phyloP scores from a whole-genome alignment of 768 basidiomycete genomes.

The Lentinula sp. region DNA sequence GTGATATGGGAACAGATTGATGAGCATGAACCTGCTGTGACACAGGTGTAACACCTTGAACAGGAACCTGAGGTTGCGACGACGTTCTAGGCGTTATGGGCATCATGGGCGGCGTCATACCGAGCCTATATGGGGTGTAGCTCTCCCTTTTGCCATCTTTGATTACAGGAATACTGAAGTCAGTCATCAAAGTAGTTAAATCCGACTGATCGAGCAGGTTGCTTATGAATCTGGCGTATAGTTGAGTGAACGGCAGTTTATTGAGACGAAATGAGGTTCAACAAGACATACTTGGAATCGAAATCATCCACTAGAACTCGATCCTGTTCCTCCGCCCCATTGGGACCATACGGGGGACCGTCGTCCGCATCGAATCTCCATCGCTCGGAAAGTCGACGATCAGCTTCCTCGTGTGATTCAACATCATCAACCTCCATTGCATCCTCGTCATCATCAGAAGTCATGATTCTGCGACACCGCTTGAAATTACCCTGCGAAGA shows the following conservation, averaged over 20 bases:
- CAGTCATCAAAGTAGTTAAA: constrained; percentile 13
- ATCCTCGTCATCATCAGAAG: constrained; percentile 21
- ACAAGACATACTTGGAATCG: constrained; percentile 38
- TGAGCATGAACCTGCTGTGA: not conserved
- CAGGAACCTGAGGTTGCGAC: not conserved
- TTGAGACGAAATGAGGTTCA: not conserved
- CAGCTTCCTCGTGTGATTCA: constrained; percentile 33
- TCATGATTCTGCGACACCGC: constrained; percentile 35
- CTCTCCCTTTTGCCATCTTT: constrained; percentile 9
- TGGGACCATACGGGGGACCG: constrained; percentile 43
- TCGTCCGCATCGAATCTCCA: constrained; percentile 74
- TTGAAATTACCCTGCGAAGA: constrained; percentile 13
- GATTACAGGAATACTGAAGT: constrained; percentile 6
- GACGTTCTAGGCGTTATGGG: not conserved
- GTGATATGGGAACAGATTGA: not conserved
- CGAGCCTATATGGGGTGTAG: constrained; percentile 9
- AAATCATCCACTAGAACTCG: constrained; percentile 70
- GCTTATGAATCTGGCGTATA: constrained; percentile 30
- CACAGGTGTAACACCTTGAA: not conserved
- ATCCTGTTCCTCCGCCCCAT: constrained; percentile 63
- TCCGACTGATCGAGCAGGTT: constrained; percentile 53
- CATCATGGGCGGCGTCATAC: constrained; percentile 3
- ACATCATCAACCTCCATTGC: constrained; percentile 21
- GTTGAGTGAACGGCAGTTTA: not conserved
- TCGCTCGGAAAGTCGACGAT: constrained; percentile 41